Percentiles rank a stretch among this genome's conserved stretches.
Conservation (phyloP, 1,284 basidiomycete genomes). For the Neonothopanus nambi region DNA sequence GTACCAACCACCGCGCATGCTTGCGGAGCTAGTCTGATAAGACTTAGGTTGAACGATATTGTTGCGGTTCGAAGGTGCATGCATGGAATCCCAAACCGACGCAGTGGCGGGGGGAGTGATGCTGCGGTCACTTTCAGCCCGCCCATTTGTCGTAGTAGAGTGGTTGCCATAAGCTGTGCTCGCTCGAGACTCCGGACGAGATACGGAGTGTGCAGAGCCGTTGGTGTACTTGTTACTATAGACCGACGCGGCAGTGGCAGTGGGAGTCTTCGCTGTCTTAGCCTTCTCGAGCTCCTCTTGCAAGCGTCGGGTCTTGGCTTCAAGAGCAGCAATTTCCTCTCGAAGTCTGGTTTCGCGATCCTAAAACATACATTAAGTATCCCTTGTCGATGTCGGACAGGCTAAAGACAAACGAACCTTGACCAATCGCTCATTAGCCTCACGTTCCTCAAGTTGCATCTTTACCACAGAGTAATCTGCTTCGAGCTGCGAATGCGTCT, state of each 20-base stretch:
- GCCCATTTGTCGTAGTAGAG: constrained; percentile 33
- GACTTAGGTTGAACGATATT: constrained; percentile 5
- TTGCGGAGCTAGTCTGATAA: constrained; percentile 17
- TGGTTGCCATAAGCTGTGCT: constrained; percentile 52
- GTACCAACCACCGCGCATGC: constrained; percentile 35
- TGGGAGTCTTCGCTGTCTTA: constrained; percentile 21
- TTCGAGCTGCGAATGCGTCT: constrained; percentile 62
- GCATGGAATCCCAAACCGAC: constrained; percentile 75
- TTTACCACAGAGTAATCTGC: constrained; percentile 65
- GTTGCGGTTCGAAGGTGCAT: constrained; percentile 49
- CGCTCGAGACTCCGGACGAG: constrained; percentile 68
- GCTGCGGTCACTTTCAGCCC: constrained; percentile 34
- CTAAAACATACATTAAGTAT: constrained; percentile 33
- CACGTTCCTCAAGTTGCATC: constrained; percentile 72
- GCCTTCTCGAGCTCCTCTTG: constrained; percentile 59
- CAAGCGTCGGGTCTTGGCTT: constrained; percentile 59
- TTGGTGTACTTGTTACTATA: constrained; percentile 21
- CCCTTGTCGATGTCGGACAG: constrained; percentile 13
- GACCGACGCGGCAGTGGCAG: constrained; percentile 25
- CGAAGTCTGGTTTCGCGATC: constrained; percentile 68
- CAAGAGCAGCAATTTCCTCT: constrained; percentile 64
- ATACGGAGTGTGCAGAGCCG: constrained; percentile 35
- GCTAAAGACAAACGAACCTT: constrained; percentile 46
- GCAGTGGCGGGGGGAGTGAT: constrained; percentile 44
- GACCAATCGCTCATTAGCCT: constrained; percentile 63